Evolutionary conservation across 2,329 filamentous ascomycete genomes (phyloP).

Genomic region (Ophiostoma populinum): DNA sequence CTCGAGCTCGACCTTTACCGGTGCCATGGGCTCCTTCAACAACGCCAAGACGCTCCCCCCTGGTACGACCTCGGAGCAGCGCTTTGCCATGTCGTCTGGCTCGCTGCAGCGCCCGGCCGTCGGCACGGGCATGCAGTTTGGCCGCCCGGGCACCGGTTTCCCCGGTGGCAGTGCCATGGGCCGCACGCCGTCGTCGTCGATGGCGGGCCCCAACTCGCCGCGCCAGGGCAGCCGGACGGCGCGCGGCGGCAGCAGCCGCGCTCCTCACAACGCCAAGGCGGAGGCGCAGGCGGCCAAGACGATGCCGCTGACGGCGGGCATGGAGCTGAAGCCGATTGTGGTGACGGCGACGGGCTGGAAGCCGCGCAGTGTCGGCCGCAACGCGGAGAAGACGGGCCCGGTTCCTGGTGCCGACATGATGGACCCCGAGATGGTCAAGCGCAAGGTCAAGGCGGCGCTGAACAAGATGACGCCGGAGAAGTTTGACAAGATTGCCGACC

Average conservation of each 20-base stretch:
- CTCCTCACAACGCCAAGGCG: constrained; percentile 31
- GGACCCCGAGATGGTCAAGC: constrained; percentile 84
- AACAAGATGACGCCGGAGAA: constrained; percentile 99
- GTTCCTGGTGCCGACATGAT: constrained; percentile 40
- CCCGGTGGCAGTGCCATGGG: constrained; percentile 45
- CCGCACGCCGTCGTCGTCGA: constrained; percentile 40
- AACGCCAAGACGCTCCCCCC: constrained; percentile 47
- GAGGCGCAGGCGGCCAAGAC: constrained; percentile 61
- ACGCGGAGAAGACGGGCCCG: constrained; percentile 20
- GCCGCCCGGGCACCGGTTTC: constrained; percentile 39
- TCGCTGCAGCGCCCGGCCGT: constrained; percentile 26
- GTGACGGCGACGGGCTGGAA: constrained; percentile 73
- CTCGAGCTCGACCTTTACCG: constrained; percentile 12
- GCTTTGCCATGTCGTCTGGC: constrained; percentile 48
- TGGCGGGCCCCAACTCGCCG: constrained; percentile 50
- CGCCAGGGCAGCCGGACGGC: constrained; percentile 46
- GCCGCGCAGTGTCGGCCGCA: constrained; percentile 48
- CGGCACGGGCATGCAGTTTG: constrained; percentile 22
- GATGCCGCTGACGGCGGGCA: constrained; percentile 79
- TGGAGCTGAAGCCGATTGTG: constrained; percentile 65
- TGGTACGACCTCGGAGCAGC: constrained; percentile 60
- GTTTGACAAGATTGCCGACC: constrained; percentile 86
- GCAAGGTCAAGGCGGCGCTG: constrained; percentile 93
- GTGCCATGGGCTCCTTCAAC: constrained; percentile 54
- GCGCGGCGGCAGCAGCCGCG: constrained; percentile 46